Evolutionary conservation across 352 stramenopile genomes (phyloP), one percentile per base, ranked within the genome.

Genomic region (Phytophthora foliorum): DNA sequence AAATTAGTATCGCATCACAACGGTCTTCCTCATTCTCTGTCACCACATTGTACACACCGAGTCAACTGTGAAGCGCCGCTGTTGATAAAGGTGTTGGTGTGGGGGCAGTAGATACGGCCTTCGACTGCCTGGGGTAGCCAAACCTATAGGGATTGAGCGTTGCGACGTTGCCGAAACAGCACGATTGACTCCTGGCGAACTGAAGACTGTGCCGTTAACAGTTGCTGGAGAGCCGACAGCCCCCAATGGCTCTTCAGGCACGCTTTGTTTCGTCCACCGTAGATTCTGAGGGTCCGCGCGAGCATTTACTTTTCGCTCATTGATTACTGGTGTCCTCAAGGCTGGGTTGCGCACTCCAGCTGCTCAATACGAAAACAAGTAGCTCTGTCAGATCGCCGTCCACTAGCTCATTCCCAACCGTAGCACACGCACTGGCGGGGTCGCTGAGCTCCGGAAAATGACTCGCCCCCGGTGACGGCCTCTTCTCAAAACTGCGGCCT

Each of bases 381-480:
- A 56, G 24, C 13, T 52, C 34, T 14, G 27, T 67, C 16, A 62
- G 31, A 62, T 42, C 21, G 17, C 4, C 19, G 3, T 53, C n/a
- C 19, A 13, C 31, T 14, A 45, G 10, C 11, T 27, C 11, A 19
- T 29, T 46, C 14, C 27, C 21, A 21, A 27, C 14, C 19, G 24
- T 45, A 42, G 10, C 11, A 62, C 46, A 38, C 65, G 50, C 24
- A 83, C 75, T 46, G 13, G 25, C 56, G 14, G 69, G 22, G 21
- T 92, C 80, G 44, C 67, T 71, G 48, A 90, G 80, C 22, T 89
- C 80, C 22, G 84, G 82, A 42, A 90, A 90, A 50, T 87, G 74
- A 50, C 64, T 74, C 27, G 61, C 27, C 34, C 55, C 66, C 13
- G 44, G 9, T 36, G 53, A 14, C n/a, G 42, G n/a, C 19, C 39